These are phyloP conservation scores for Fusarium falciforme DNA, from an alignment of 2,329 filamentous ascomycete species.

Conservation along the genomic window DNA sequence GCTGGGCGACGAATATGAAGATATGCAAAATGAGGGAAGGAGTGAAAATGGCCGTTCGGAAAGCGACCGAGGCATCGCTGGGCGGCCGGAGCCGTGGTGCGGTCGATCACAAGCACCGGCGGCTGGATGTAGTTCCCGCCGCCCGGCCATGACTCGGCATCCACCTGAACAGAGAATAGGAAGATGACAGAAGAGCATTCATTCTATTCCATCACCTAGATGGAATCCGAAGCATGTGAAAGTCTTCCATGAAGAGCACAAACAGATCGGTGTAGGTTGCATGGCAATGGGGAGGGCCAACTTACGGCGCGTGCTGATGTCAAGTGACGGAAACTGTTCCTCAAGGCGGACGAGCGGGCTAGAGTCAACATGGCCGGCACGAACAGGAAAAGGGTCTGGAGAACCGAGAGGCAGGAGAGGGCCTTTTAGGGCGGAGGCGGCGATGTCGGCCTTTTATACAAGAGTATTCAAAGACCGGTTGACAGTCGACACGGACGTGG, in stretches of 20 bases:
- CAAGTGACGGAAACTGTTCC: constrained; percentile 49
- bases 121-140: constrained; percentile 10
- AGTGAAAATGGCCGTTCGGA: background rate
- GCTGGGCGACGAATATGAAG: background rate
- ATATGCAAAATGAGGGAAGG: background rate
- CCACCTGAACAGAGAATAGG: background rate
- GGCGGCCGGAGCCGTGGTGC: constrained; percentile 11
- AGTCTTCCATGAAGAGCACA: background rate
- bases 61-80: constrained; percentile 4
- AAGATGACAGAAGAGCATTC: background rate
- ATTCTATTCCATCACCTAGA: background rate
- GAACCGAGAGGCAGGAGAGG: constrained; percentile 6
- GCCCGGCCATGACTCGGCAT: constrained; percentile 24
- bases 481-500: constrained; percentile 10
- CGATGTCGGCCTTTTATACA: constrained; percentile 29
- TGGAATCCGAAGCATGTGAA: constrained; percentile 8
- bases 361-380: constrained; percentile 51
- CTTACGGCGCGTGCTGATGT: constrained; percentile 44
- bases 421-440: constrained; percentile 9
- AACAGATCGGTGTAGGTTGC: background rate
- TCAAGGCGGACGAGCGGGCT: constrained; percentile 48
- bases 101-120: constrained; percentile 28
- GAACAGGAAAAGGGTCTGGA: constrained; percentile 11
- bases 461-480: constrained; percentile 22
- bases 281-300: constrained; percentile 1